These are phyloP conservation scores for Epichloe baconii DNA, from an alignment of 2,329 filamentous ascomycete species.

Conservation along the genomic window DNA sequence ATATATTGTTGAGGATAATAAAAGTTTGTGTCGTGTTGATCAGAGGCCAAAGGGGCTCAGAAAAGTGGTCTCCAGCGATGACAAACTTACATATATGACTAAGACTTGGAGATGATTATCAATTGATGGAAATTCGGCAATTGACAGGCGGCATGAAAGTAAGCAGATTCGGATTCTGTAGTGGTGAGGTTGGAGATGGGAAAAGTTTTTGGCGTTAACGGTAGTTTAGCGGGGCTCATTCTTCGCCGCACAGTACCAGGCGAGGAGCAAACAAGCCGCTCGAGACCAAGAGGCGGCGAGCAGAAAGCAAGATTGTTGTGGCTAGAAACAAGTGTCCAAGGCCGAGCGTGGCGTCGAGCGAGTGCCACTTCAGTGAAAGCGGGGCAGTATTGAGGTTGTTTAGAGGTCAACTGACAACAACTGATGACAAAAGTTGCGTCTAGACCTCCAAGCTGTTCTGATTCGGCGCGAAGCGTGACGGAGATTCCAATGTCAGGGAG, in stretches of 20 bases:
- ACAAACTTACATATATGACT: conserved; percentile 1
- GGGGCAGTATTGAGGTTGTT: background rate
- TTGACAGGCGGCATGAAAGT: conserved; percentile 4
- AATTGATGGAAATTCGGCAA: conserved; percentile 1
- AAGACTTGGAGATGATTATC: background rate
- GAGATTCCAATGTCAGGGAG: background rate
- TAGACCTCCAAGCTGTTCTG: background rate
- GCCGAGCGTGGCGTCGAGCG: conserved; percentile 3
- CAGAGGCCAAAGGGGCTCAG: background rate
- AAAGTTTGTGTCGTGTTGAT: background rate
- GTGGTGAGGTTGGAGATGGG: conserved; percentile 10
- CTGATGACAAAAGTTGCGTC: background rate
- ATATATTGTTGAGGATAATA: background rate
- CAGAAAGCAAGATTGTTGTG: conserved; percentile 1
- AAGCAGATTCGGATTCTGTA: conserved; percentile 1
- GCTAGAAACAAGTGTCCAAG: background rate
- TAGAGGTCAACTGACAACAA: background rate
- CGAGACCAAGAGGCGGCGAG: background rate
- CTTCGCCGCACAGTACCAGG: conserved; percentile 1
- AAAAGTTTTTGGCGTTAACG: conserved; percentile 15
- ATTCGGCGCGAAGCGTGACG: background rate
- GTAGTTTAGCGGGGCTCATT: conserved; percentile 8
- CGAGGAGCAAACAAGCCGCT: background rate
- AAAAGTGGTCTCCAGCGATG: background rate
- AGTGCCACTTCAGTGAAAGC: conserved; percentile 1